Base-by-base conservation (phyloP, 108 stramenopile genomes). In the Poteriospumella lacustris region DNA sequence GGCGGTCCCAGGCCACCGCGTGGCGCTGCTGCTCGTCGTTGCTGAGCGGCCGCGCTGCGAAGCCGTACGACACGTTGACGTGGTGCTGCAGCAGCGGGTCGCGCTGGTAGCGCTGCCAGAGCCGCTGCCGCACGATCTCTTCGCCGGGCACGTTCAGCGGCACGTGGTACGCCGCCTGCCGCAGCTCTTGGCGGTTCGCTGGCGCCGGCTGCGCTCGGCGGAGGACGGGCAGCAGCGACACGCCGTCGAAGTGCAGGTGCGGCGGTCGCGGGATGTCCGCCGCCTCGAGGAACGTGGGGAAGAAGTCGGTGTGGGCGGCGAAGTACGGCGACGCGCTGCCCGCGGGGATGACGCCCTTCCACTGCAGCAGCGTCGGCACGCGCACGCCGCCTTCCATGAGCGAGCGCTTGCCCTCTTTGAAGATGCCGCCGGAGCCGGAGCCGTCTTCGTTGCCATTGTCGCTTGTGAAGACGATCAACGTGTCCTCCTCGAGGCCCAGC, bases 391-490 rank as follows among this genome's bases (percentile, higher is more conserved):
- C 70, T 24, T 73, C 70, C 43, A 73, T 3, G 9, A 73, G 47
- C 9, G 70, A 52, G 5, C 44, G 15, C 42, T 73, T 73, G 29
- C 70, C 43, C 43, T 56, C 70, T 12, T 24, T 36, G 41, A 29
- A 73, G 3, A 12, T 24, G 5, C 60, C 60, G 5, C 60, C 75
- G 15, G 68, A 59, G 26, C 85, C 41, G 1, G 42, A 28, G 28
- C 77, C 60, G 26, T 78, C 82, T 0, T 85, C 83, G 26, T 84
- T 84, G 36, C 89, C 89, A 79, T 90, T 90, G 76, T 90, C 89
- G 0, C 85, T 87, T 0, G 86, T 86, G 56, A 87, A 84, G 36
- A 90, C 62, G 28, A 90, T 40, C 0, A 90, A 56, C 0, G 88
- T 87, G 76, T 87, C 43, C 0, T 87, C 67, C 79, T 83, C 85